Conservation (phyloP, 805 yeast genomes). For the Jamesozyma rosinii region DNA sequence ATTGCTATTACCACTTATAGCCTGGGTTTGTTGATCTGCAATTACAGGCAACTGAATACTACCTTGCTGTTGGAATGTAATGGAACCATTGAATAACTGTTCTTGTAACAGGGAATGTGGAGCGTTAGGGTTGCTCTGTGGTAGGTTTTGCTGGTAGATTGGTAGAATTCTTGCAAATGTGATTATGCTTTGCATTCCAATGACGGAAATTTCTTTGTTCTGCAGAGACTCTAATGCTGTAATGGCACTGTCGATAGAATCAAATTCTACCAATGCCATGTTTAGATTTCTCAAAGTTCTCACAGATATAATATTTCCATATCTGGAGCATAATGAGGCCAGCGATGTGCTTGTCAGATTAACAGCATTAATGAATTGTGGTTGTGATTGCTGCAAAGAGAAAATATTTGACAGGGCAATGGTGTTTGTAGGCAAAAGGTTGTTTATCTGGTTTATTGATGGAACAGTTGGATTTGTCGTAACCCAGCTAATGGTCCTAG, state of each 20-base stretch:
- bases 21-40: conserved; percentile 2
- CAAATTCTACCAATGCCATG: conserved; percentile 62
- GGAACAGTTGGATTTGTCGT: conserved; percentile 62
- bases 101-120: conserved; percentile 27
- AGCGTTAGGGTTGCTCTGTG: conserved; percentile 1
- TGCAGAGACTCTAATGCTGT: conserved; percentile 70
- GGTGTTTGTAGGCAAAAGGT: conserved; percentile 66
- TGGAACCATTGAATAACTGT: conserved; percentile 26
- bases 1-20: conserved; percentile 6
- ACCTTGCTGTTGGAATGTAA: conserved; percentile 27
- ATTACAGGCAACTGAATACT: conserved; percentile 24
- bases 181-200: conserved; percentile 65
- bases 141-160: conserved; percentile 19
- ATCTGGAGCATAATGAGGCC: conserved; percentile 48
- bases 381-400: conserved; percentile 40
- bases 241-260: conserved; percentile 64
- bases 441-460: conserved; percentile 62
- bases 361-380: conserved; percentile 38
- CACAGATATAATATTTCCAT: conserved; percentile 53
- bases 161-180: conserved; percentile 71
- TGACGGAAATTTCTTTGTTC: conserved; percentile 64
- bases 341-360: conserved; percentile 38
- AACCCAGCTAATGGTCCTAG: conserved; percentile 48
- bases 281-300: conserved; percentile 45
- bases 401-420: conserved; percentile 65